A percentile compares a stretch with the other conserved stretches of the same genome.
These are phyloP conservation scores for Kodamaea suecica DNA, from an alignment of 1,139 yeast genomes.

Conservation along the genomic window DNA sequence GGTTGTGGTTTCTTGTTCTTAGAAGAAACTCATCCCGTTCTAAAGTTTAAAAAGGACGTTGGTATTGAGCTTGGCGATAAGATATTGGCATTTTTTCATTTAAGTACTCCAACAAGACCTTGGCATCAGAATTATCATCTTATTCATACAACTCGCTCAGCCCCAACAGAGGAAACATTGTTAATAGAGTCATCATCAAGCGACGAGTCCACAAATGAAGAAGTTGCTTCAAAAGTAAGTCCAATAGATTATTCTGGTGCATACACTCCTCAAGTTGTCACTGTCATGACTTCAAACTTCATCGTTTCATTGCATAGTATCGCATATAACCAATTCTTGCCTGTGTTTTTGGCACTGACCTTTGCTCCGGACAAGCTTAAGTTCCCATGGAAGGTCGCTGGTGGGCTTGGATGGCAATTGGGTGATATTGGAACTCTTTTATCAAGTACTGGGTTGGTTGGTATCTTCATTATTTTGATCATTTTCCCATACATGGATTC, in stretches of 20 bases:
- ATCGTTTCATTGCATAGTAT: slow-evolving; percentile 49
- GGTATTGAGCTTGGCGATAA: slow-evolving; percentile 55
- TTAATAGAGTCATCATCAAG: background rate
- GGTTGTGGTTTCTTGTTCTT: slow-evolving; percentile 48
- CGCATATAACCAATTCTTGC: slow-evolving; percentile 57
- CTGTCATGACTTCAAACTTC: slow-evolving; percentile 41
- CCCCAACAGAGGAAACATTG: background rate
- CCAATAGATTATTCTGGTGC: slow-evolving; percentile 18
- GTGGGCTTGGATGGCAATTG: slow-evolving; percentile 44
- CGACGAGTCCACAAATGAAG: slow-evolving; percentile 2
- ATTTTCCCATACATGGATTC: slow-evolving; percentile 57
- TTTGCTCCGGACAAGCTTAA: slow-evolving; percentile 30
- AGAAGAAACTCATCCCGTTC: slow-evolving; percentile 56
- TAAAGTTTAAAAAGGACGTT: slow-evolving; percentile 41
- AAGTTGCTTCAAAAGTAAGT: background rate
- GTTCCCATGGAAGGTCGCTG: slow-evolving; percentile 48
- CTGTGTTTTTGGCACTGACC: slow-evolving; percentile 55
- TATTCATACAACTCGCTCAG: too few relatives aligned
- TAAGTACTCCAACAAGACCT: slow-evolving; percentile 29
- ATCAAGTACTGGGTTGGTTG: slow-evolving; percentile 55
- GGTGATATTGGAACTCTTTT: slow-evolving; percentile 48
- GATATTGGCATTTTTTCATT: slow-evolving; percentile 34
- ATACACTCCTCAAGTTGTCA: slow-evolving; percentile 37
- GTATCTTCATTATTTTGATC: slow-evolving; percentile 49
- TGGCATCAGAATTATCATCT: slow-evolving; percentile 22